Evolutionary conservation across 2,329 filamentous ascomycete species (phyloP), one percentile per base, ranked within the genome.

Genomic region (Colletotrichum brevisporum): DNA sequence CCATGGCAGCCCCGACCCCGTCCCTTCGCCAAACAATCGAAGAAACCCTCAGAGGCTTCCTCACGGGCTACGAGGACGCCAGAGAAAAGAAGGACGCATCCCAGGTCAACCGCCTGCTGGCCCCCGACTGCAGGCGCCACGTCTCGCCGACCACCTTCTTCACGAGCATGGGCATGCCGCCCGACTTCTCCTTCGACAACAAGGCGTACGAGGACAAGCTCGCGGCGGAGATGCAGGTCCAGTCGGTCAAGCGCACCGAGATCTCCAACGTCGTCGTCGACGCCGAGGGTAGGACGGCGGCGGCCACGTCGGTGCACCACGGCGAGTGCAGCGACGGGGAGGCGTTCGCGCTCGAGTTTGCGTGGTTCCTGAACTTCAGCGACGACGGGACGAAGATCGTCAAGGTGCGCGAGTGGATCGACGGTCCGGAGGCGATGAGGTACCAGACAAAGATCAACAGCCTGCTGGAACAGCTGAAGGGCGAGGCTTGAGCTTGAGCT

Each of bases 361-460:
- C 45, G 15, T 64, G 61, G 61, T 64, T 50, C 39, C 21, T 64
- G 41, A 16, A n/a, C 16, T 64, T 64, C n/a, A 64, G 31, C 31
- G 61, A 64, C 12, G 61, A 64, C 45, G 53, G 52, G 16, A 50
- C 52, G 10, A 21, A 58, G 27, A 36, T 64, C 8, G 18, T 27
- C 15, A 18, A 51, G 5, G 26, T 52, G n/a, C 24, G 10, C 21
- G 43, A 58, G 53, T 43, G 26, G 6, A 36, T 50, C 27, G 61
- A 64, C 16, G 41, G 31, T 13, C 15, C 26, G 18, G 61, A 50
- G 45, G 16, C 41, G 18, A 15, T 26, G 13, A 50, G 36, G 15
- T 51, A 58, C 36, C 27, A 45, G 13, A 50, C 36, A 16, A 69
- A 41, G 43, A 48, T 26, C 18, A 12, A 65, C 10, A 36, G 45